A percentile compares a stretch with the other conserved stretches of the same genome.
phyloP scores from a whole-genome alignment of 768 basidiomycete genomes.

The Pulveroboletus sp. region DNA sequence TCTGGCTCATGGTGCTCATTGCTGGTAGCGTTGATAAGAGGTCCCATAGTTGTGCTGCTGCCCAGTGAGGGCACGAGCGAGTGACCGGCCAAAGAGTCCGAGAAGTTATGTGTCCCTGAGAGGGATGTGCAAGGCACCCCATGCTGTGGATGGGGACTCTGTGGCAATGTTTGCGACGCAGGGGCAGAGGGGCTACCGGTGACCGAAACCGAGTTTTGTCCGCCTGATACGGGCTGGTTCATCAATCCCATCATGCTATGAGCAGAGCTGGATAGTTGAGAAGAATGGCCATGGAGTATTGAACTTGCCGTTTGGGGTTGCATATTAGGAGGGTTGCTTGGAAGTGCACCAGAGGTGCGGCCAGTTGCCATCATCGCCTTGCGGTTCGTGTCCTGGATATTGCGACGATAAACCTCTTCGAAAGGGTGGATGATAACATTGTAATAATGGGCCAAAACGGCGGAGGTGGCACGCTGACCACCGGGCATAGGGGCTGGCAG shows the following conservation, averaged over 20 bases:
- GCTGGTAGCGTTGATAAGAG: conserved; percentile 6
- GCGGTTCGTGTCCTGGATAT: conserved; percentile 54
- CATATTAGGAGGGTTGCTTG: conserved; percentile 18
- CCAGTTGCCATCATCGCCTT: conserved; percentile 44
- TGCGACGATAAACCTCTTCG: conserved; percentile 65
- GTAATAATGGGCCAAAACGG: conserved; percentile 55
- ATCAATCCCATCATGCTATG: conserved; percentile 23
- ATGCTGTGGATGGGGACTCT: conserved; percentile 29
- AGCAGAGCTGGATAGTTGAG: conserved; percentile 18
- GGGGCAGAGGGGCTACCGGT: conserved; percentile 22
- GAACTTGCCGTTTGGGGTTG: conserved; percentile 12
- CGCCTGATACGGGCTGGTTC: conserved; percentile 23
- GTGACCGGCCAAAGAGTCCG: conserved; percentile 22
- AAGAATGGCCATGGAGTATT: conserved; percentile 9
- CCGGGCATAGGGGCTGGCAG: conserved; percentile 42
- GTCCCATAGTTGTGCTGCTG: conserved; percentile 9
- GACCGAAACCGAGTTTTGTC: conserved; percentile 17
- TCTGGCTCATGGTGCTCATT: conserved; percentile 50
- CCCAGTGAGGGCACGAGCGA: conserved; percentile 14
- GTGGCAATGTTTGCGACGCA: conserved; percentile 27
- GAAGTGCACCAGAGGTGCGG: conserved; percentile 23
- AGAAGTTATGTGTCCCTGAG: conserved; percentile 23
- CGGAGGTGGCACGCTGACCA: conserved; percentile 47
- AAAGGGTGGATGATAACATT: conserved; percentile 61
- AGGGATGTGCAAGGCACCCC: conserved; percentile 16